Base-by-base conservation (phyloP, 495 filamentous ascomycete species). In the Penicillium crystallinum region DNA sequence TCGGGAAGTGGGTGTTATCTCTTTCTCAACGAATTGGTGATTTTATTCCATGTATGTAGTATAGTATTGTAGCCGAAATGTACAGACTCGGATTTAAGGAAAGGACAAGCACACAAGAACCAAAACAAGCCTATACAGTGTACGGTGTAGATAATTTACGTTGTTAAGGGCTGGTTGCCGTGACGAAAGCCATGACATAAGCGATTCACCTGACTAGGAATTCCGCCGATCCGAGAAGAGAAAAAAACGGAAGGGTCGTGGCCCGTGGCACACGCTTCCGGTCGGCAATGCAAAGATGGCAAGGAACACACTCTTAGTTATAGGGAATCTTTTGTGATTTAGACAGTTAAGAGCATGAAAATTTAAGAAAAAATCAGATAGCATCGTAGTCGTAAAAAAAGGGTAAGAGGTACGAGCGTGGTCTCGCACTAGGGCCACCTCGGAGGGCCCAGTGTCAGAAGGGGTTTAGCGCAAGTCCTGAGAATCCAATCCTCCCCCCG, bases 401-500 rank as follows among this genome's bases (percentile, higher is more conserved):
- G 43, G 18, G 56, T 29, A 43, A 8, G 15, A 29, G 25, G 27
- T 43, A 43, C 52, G 54, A 36, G 42, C 23, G 59, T 59, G 60
- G 57, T 45, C 52, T 43, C 62, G 57, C 65, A 70, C 68, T 69
- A 72, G 73, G 71, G 71, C 71, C 68, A 66, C 69, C 65, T 74
- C 73, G 73, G 71, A 76, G 73, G 63, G 64, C 68, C 59, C 60
- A 59, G 64, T 55, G 61, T 68, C 69, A 63, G 65, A 74, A 65
- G 60, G 58, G 69, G 73, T 62, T 68, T 76, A 76, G 73, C 67
- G 70, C 54, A 58, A 70, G 62, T 69, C 61, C 69, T 70, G 66
- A 70, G 70, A 73, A 72, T 69, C 70, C 67, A 61, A 59, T 66
- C 70, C 68, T 65, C 66, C 64, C 74, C 70, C 65, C 70, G 70